Conservation (phyloP, 768 basidiomycete genomes). For the Psilocybe cubensis region DNA sequence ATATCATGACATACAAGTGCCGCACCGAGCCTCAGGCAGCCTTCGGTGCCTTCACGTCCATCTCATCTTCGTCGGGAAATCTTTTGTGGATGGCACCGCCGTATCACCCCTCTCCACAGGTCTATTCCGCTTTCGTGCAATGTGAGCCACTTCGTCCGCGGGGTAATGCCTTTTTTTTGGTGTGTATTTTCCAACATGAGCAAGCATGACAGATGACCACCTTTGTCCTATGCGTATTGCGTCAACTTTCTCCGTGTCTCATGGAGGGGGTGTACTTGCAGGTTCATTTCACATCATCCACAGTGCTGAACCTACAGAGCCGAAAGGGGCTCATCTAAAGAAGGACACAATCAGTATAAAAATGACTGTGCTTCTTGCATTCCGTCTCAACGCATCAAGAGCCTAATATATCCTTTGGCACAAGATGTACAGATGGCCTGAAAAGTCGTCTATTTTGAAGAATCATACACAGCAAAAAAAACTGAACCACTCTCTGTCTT, state of each 20-base stretch:
- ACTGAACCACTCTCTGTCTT: conserved; percentile 7
- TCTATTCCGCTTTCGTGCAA: not conserved
- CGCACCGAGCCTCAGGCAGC: conserved; percentile 10
- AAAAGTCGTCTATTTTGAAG: conserved; percentile 1
- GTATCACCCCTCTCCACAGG: conserved; percentile 5
- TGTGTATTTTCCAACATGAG: conserved; percentile 4
- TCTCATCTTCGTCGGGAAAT: conserved; percentile 9
- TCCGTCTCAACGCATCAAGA: conserved; percentile 7
- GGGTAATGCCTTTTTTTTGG: not conserved
- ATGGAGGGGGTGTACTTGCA: not conserved
- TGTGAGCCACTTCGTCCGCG: not conserved
- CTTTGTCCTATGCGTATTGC: not conserved
- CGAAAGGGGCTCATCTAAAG: conserved; percentile 12
- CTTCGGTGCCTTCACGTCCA: conserved; percentile 14
- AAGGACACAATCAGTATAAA: conserved; percentile 15
- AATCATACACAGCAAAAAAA: conserved; percentile 6
- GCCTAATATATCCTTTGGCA: conserved; percentile 1
- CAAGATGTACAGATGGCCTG: conserved; percentile 12
- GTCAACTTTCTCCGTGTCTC: not conserved
- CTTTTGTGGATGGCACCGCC: not conserved
- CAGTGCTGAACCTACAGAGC: not conserved
- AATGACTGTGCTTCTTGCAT: conserved; percentile 11
- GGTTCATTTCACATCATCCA: conserved; percentile 1
- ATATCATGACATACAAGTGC: conserved; percentile 16
- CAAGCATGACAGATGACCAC: conserved; percentile 1